These are phyloP conservation scores for Dipteronia dyeriana DNA, from an alignment of 345 rosid species.

Conservation along the genomic window DNA sequence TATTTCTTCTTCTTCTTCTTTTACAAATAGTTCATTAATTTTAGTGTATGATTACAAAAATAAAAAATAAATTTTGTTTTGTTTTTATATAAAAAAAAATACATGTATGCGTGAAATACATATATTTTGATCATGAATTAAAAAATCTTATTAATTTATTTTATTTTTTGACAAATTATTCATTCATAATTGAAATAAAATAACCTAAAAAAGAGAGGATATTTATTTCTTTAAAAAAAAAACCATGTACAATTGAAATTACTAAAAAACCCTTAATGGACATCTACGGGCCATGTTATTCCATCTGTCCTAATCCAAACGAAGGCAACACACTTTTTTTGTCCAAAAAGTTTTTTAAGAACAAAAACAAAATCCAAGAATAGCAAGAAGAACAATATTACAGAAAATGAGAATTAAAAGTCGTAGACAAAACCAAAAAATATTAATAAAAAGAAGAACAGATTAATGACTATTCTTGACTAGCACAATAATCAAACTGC, in stretches of 20 bases:
- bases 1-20: no score
- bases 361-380: not conserved
- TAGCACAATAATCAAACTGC: no score
- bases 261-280: not conserved
- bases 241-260: not conserved
- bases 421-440: no score
- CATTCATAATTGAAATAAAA: not conserved
- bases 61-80: not conserved
- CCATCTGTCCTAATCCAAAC: not conserved
- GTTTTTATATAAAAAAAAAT: no score
- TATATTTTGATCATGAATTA: no score
- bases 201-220: not conserved
- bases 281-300: not conserved
- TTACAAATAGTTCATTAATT: not conserved
- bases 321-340: not conserved
- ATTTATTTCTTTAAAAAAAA: no score
- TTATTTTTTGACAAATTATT: not conserved
- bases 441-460: no score
- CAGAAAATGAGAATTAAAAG: no score
- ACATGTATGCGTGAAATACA: no score
- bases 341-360: not conserved
- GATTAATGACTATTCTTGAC: no score
- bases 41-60: not conserved
- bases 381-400: no score
- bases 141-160: no score